Evolutionary conservation across 108 stramenopile genomes (phyloP), one percentile per base, ranked within the genome.

Genomic region (Pseudonitzschia pungens): DNA sequence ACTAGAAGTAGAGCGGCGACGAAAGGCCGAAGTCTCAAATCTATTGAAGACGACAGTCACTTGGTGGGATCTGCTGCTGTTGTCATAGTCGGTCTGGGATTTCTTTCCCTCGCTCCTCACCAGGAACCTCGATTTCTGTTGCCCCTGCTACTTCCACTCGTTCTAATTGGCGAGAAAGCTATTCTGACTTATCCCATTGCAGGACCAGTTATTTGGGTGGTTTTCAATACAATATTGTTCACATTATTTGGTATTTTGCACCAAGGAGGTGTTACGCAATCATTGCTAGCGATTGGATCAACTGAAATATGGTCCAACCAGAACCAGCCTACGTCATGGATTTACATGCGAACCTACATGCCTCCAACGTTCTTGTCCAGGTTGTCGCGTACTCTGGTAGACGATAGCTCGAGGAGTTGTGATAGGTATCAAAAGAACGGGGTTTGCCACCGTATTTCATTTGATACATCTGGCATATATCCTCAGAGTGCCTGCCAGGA

Each of bases 101-200:
- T 86, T 4, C 72, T 92, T 11, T 92, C 92, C 3, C 76, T 75
- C 69, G 89, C 92, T 15, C 92, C 92, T 9, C 92, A 92, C 65
- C 92, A 92, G 79, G 92, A 92, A 77, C 92, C 92, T 16, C 82
- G 92, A 70, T 92, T 92, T 58, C 67, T 92, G 36, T 63, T 90
- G 12, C 92, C 92, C 14, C 65, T 83, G 43, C 10, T 89, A 11
- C 74, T 89, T 22, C 89, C 89, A 32, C 44, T 92, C 65, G 76
- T 79, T 9, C 65, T 85, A 9, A 65, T 92, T 11, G 67, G 40
- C 60, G 86, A 83, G 32, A 68, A 72, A 69, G 42, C 70, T 0
- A 60, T 59, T 18, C 40, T 65, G 42, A 65, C 57, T 18, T 31
- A 28, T 41, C 53, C 50, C 1, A 16, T 51, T 53, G 28, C 33